Percentiles rank a stretch among this genome's conserved stretches.
Evolutionary conservation across 2,329 filamentous ascomycete genomes (phyloP).

Genomic region (Tolypocladium inflatum): DNA sequence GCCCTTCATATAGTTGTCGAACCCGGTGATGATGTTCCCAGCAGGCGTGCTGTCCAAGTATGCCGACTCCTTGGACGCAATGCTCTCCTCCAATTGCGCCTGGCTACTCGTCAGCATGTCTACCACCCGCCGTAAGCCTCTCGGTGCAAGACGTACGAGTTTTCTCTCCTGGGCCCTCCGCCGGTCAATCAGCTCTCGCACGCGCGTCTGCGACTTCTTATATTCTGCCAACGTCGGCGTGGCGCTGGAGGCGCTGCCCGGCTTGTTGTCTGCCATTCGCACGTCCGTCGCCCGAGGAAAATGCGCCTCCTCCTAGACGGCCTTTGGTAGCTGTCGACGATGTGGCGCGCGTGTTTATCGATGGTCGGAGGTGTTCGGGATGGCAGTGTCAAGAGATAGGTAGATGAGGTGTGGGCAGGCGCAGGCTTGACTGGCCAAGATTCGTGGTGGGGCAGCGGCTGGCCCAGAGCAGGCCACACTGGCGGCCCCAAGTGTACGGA

Average conservation of each 20-base stretch:
- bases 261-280: conserved; percentile 25
- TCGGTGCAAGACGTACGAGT: conserved; percentile 16
- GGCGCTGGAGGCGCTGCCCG: conserved; percentile 12
- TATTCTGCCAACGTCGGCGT: conserved; percentile 35
- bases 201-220: conserved; percentile 37
- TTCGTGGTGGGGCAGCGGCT: neutral
- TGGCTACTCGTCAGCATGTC: conserved; percentile 6
- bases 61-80: conserved; percentile 71
- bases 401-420: neutral
- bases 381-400: neutral
- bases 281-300: neutral
- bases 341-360: neutral
- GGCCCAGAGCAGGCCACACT: neutral
- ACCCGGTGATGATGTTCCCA: conserved; percentile 95
- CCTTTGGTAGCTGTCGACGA: neutral
- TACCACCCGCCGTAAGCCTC: neutral
- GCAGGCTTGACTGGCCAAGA: neutral
- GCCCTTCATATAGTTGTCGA: conserved; percentile 97
- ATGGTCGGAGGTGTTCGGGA: neutral
- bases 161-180: conserved; percentile 26
- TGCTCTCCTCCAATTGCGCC: conserved; percentile 60
- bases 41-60: conserved; percentile 85
- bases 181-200: conserved; percentile 38
- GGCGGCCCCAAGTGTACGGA: too few relatives aligned
- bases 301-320: neutral